Conservation (phyloP, 345 rosid species). For the Corchorus capsularis region DNA sequence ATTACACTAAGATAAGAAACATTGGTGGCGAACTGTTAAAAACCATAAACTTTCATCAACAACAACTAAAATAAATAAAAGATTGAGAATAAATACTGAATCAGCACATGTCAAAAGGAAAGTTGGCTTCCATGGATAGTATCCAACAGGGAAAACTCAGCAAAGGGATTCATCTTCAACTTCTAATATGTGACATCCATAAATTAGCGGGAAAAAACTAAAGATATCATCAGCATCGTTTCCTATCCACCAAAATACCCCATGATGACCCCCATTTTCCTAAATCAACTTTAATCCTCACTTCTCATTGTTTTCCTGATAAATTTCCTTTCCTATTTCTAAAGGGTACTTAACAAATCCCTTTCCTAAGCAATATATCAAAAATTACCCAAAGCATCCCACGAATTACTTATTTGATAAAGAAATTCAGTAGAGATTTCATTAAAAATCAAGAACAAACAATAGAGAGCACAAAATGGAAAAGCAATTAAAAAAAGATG, state of each 20-base stretch:
- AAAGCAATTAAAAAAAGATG: background rate
- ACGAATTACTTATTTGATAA: background rate
- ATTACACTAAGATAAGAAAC: background rate
- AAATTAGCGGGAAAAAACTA: background rate
- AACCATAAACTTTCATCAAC: background rate
- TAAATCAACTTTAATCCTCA: background rate
- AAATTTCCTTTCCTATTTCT: background rate
- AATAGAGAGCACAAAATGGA: background rate
- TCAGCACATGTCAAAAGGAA: background rate
- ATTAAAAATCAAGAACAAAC: background rate
- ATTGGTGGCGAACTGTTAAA: background rate
- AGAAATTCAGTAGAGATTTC: background rate
- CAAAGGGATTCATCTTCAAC: background rate
- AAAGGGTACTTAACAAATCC: background rate
- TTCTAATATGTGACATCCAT: background rate
- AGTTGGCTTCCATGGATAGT: slow-evolving; percentile 6
- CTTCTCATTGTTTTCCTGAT: background rate
- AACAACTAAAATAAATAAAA: background rate
- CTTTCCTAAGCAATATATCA: background rate
- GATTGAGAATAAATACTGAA: background rate
- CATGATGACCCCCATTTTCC: no score
- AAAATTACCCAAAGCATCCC: background rate
- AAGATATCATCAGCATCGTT: background rate
- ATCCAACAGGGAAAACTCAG: background rate
- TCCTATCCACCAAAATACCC: background rate